Percentiles rank a stretch among this genome's conserved stretches.
phyloP scores from a whole-genome alignment of 306 rosid genomes.

The Prunus padus region DNA sequence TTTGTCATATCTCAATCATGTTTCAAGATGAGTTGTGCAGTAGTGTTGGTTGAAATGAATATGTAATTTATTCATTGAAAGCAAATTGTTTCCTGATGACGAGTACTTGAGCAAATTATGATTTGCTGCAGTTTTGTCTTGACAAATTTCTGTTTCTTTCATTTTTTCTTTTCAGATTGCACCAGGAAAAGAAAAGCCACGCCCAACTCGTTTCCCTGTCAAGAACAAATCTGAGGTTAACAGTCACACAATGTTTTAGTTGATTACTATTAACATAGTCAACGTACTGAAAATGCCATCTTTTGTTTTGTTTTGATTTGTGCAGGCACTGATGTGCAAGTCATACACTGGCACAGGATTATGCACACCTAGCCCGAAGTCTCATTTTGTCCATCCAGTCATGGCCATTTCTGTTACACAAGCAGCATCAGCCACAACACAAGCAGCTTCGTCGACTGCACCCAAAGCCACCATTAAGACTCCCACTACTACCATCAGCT shows the following conservation, averaged over 20 bases:
- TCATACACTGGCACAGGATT: conserved; percentile 27
- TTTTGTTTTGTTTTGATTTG: conserved; percentile 15
- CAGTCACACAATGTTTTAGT: conserved; percentile 14
- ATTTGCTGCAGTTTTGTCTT: neutral
- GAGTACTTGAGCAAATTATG: neutral
- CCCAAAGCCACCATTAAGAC: conserved; percentile 8
- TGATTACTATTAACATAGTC: neutral
- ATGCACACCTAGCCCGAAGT: conserved; percentile 22
- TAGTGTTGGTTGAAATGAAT: neutral
- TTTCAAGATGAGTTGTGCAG: neutral
- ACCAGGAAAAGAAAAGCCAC: conserved; percentile 53
- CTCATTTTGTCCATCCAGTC: conserved; percentile 26
- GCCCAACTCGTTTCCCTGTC: conserved; percentile 33
- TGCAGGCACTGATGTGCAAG: conserved; percentile 31
- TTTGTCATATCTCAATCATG: neutral
- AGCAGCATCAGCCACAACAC: conserved; percentile 16
- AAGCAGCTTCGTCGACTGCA: conserved; percentile 30
- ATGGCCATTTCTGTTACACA: conserved; percentile 22
- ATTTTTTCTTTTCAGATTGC: conserved; percentile 44
- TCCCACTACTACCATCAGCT: conserved; percentile 4
- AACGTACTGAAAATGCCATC: neutral
- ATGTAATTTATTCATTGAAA: neutral
- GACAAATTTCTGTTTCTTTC: conserved; percentile 7
- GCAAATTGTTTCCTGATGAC: neutral
- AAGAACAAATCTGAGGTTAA: conserved; percentile 51